These are phyloP conservation scores for Myotisia sp. DNA, from an alignment of 2,329 filamentous ascomycete genomes.

Conservation along the genomic window DNA sequence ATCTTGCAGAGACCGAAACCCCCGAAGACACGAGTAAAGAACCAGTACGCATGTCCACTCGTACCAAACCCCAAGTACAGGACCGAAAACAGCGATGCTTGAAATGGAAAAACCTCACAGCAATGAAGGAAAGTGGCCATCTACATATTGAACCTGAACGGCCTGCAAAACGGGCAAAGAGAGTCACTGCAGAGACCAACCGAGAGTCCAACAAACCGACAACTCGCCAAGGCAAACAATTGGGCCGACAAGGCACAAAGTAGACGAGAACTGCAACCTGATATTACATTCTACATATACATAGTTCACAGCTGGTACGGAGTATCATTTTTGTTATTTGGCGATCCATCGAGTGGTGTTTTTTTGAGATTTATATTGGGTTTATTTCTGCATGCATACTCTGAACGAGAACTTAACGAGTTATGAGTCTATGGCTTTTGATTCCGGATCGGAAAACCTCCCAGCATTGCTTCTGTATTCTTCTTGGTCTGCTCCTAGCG, in stretches of 20 bases:
- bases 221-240: constrained; percentile 36
- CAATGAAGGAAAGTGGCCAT: constrained; percentile 44
- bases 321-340: too few species aligned
- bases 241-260: constrained; percentile 36
- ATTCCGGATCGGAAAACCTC: too few species aligned
- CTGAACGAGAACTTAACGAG: too few species aligned
- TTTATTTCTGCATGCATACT: too few species aligned
- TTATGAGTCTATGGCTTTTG: too few species aligned
- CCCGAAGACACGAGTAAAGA: constrained; percentile 33
- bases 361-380: too few species aligned
- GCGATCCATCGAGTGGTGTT: too few species aligned
- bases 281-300: too few species aligned
- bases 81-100: constrained; percentile 40
- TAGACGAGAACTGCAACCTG: too few species aligned
- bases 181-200: constrained; percentile 24
- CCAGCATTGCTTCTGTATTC: too few species aligned
- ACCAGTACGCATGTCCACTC: constrained; percentile 45
- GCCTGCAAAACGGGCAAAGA: constrained; percentile 36
- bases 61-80: constrained; percentile 46
- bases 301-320: too few species aligned
- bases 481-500: too few species aligned
- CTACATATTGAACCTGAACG: constrained; percentile 46
- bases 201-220: constrained; percentile 27
- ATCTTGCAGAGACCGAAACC: constrained; percentile 45
- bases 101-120: constrained; percentile 51